phyloP scores from a whole-genome alignment of 129 eudicot species.

The Artemisia tridentata region DNA sequence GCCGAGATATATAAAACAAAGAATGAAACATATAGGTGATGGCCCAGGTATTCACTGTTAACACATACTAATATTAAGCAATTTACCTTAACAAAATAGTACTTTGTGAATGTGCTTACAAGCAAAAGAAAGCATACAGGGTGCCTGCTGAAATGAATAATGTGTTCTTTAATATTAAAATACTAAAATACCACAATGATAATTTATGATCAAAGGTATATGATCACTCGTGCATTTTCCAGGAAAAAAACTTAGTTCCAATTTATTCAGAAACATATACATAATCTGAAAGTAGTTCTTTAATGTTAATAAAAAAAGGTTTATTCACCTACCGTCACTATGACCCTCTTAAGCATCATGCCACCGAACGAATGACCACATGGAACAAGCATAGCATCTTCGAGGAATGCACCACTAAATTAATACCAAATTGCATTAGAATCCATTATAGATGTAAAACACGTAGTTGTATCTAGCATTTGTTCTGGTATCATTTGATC shows the following conservation, averaged over 20 bases:
- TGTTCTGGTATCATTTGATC: not conserved
- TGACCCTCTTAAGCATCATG: slow-evolving; percentile 75
- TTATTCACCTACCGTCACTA: slow-evolving; percentile 61
- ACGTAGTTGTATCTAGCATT: not conserved
- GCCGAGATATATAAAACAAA: too few species aligned
- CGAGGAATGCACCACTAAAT: slow-evolving; percentile 78
- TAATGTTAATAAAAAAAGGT: not conserved
- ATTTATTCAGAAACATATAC: not conserved
- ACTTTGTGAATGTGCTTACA: not conserved
- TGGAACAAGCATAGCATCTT: slow-evolving; percentile 93
- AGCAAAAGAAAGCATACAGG: not conserved
- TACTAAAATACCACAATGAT: not conserved
- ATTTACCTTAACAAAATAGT: not conserved
- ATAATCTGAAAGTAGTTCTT: not conserved
- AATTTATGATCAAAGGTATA: not conserved
- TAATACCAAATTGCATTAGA: slow-evolving; percentile 22
- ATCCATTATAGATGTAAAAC: slow-evolving; percentile 16
- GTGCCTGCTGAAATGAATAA: not conserved
- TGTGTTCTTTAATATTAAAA: not conserved
- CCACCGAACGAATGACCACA: slow-evolving; percentile 99
- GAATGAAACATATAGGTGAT: too few species aligned
- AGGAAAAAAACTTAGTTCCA: not conserved
- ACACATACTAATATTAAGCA: not conserved
- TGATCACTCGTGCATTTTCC: not conserved
- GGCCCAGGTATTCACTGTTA: too few species aligned